phyloP scores from a whole-genome alignment of 495 filamentous ascomycete genomes.

The Lentithecium fluviatile region DNA sequence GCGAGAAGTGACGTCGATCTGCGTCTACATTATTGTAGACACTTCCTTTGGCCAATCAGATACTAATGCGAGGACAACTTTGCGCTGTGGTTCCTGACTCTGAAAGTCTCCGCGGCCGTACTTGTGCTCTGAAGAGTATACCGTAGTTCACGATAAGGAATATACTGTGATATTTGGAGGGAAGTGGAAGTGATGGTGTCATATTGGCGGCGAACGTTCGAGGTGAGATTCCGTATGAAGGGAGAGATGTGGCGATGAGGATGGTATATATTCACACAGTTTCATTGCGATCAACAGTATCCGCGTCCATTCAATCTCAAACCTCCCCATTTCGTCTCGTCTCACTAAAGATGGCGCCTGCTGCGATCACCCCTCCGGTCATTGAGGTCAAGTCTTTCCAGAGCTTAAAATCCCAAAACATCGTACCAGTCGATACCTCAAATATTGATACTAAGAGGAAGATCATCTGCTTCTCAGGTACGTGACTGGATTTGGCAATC shows the following conservation, averaged over 20 bases:
- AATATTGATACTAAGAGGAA: constrained; percentile 45
- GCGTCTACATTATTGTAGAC: background rate
- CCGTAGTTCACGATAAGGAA: constrained; percentile 22
- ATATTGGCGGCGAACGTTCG: too few relatives aligned
- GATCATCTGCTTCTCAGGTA: constrained; percentile 57
- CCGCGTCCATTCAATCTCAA: background rate
- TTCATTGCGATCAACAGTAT: background rate
- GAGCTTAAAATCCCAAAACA: constrained; percentile 11
- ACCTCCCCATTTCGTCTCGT: background rate
- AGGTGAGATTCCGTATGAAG: constrained; percentile 7
- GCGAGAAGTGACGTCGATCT: constrained; percentile 20
- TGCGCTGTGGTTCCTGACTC: background rate
- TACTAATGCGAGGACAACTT: background rate
- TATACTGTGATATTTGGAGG: background rate
- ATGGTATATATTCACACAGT: background rate
- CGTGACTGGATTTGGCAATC: constrained; percentile 24
- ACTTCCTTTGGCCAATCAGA: constrained; percentile 4
- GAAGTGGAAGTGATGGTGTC: constrained; percentile 19
- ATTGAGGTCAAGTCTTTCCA: constrained; percentile 24
- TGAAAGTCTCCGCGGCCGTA: constrained; percentile 13
- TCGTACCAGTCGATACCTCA: constrained; percentile 15
- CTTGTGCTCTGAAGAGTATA: background rate
- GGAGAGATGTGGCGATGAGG: background rate
- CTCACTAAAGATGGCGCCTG: constrained; percentile 25
- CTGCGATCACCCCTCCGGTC: constrained; percentile 25